Percentiles rank a stretch among this genome's conserved stretches.
Conservation (phyloP, 163 green algal species). For the Scenedesmus sp. region DNA sequence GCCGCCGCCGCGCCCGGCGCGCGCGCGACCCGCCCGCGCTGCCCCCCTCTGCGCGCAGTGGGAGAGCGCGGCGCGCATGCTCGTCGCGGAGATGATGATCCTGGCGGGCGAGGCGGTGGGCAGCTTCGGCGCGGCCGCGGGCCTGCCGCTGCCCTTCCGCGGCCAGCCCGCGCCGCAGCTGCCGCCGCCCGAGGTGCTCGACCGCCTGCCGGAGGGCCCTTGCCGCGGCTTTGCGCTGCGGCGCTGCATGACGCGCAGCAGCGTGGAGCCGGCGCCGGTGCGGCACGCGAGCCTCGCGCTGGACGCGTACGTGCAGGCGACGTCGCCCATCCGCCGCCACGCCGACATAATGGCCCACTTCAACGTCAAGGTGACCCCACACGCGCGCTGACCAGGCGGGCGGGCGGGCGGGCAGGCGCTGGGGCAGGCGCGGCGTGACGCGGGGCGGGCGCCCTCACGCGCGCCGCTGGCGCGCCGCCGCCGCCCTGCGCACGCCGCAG, state of each 20-base stretch:
- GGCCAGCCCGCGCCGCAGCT: conserved; percentile 51
- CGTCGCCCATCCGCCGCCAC: conserved; percentile 88
- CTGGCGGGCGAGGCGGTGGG: conserved; percentile 45
- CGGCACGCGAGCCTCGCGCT: conserved; percentile 85
- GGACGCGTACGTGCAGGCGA: conserved; percentile 90
- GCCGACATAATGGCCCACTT: conserved; percentile 82
- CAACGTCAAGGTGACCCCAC: conserved; percentile 82
- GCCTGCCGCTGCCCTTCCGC: conserved; percentile 59
- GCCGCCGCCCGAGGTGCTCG: conserved; percentile 38
- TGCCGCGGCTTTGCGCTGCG: conserved; percentile 71
- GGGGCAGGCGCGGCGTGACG: no score
- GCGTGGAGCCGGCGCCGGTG: conserved; percentile 46
- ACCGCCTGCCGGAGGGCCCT: conserved; percentile 65
- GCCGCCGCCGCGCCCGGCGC: not conserved
- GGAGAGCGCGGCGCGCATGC: conserved; percentile 47
- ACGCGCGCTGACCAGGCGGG: no score
- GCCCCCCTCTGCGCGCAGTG: conserved; percentile 42
- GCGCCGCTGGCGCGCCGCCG: not conserved
- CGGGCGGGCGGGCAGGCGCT: no score
- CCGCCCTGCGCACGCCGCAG: conserved; percentile 3
- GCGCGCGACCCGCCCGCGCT: no score
- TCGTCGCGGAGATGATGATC: conserved; percentile 73
- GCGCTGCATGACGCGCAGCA: conserved; percentile 75
- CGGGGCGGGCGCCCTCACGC: not conserved
- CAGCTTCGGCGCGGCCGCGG: conserved; percentile 1